phyloP scores from a whole-genome alignment of 352 stramenopile species.

The Phytophthora megakarya region DNA sequence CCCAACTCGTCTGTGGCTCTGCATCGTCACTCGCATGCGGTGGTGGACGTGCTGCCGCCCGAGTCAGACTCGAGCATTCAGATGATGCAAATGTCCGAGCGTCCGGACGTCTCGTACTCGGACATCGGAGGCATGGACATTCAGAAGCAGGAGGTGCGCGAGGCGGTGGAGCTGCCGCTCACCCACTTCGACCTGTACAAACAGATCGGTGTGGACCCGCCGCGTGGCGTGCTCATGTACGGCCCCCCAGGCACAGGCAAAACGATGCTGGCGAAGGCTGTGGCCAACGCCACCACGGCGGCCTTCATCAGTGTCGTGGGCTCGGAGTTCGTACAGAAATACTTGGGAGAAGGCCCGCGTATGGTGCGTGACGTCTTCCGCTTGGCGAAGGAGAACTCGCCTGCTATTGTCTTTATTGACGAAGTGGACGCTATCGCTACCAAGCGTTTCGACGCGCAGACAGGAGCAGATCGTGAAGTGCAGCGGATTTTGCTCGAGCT shows the following conservation, averaged over 20 bases:
- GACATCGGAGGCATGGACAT: constrained; percentile 99
- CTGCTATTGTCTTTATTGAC: constrained; percentile 99
- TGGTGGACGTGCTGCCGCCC: constrained; percentile 98
- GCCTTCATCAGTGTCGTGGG: constrained; percentile 98
- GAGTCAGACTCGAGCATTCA: constrained; percentile 99
- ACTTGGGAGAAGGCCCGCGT: constrained; percentile 98
- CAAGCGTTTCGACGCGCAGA: constrained; percentile 99
- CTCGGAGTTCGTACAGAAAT: constrained; percentile 99
- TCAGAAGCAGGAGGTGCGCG: constrained; percentile 98
- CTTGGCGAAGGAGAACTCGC: constrained; percentile 98
- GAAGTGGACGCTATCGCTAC: constrained; percentile 99
- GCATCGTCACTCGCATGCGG: constrained; percentile 98
- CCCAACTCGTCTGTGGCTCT: constrained; percentile 98
- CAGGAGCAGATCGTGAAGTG: constrained; percentile 95
- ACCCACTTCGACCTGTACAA: constrained; percentile 99
- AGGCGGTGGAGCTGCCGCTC: constrained; percentile 99
- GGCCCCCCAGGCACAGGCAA: constrained; percentile 96
- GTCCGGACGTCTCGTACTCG: constrained; percentile 94
- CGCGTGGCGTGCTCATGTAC: constrained; percentile 98
- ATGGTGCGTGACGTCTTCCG: constrained; percentile 99
- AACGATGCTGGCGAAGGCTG: constrained; percentile 99
- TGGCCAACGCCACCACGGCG: constrained; percentile 98
- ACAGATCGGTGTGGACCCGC: constrained; percentile 99
- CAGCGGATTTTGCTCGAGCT: constrained; percentile 99
- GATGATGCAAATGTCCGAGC: constrained; percentile 98